Evolutionary conservation across 371 early-diverging fungal genomes (phyloP).

Genomic region (Batrachochytrium dendrobatidis): DNA sequence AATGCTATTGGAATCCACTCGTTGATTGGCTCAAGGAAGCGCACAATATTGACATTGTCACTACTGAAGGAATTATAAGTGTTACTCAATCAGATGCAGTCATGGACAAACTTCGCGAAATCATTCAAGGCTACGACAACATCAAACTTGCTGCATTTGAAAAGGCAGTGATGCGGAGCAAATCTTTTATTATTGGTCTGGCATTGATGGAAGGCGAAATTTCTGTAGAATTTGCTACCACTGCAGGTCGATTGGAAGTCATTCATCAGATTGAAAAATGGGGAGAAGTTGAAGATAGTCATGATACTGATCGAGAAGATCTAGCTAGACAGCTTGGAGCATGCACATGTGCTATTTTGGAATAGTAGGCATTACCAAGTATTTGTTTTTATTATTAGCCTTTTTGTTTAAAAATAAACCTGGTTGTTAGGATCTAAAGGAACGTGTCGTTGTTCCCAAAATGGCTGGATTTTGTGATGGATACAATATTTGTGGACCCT

Average conservation of each 20-base stretch:
- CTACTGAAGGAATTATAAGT: constrained; percentile 65
- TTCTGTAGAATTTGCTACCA: constrained; percentile 69
- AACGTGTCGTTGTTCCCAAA: constrained; percentile 22
- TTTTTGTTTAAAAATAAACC: background rate
- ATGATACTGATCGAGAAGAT: constrained; percentile 49
- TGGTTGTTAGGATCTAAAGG: constrained; percentile 13
- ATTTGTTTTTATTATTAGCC: background rate
- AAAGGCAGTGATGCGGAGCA: constrained; percentile 74
- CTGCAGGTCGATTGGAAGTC: constrained; percentile 80
- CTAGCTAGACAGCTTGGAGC: constrained; percentile 41
- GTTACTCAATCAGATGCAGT: constrained; percentile 59
- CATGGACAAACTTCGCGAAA: constrained; percentile 44
- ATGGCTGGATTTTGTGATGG: constrained; percentile 26
- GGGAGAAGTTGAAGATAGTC: constrained; percentile 91
- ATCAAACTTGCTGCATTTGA: constrained; percentile 81
- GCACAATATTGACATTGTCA: constrained; percentile 61
- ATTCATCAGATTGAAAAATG: constrained; percentile 78
- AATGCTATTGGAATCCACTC: constrained; percentile 75
- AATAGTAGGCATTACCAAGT: background rate
- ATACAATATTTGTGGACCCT: constrained; percentile 12
- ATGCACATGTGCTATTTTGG: constrained; percentile 12
- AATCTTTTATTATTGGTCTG: constrained; percentile 82
- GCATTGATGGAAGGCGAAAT: constrained; percentile 68
- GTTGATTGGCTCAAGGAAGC: constrained; percentile 63
- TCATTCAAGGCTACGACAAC: constrained; percentile 52